phyloP scores from a whole-genome alignment of 257 asterid species.

The Catharanthus roseus region DNA sequence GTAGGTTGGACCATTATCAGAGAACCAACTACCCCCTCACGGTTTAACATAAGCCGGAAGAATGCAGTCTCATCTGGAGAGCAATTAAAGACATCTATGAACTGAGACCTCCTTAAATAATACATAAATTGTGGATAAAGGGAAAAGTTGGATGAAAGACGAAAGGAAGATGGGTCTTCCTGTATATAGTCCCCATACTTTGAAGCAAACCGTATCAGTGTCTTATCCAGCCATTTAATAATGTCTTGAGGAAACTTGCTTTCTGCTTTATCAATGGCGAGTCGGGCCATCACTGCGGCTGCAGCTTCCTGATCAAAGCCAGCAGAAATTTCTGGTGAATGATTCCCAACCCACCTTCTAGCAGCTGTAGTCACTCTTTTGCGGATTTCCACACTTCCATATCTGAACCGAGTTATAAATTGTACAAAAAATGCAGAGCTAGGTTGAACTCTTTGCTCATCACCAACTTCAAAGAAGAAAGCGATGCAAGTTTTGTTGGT shows the following conservation, averaged over 20 bases:
- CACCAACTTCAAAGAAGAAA: constrained; percentile 74
- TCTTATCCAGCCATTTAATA: constrained; percentile 75
- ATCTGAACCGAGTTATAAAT: constrained; percentile 70
- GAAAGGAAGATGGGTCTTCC: constrained; percentile 87
- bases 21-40: constrained; percentile 80
- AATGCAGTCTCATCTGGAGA: constrained; percentile 90
- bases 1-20: constrained; percentile 96
- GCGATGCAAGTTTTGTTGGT: constrained; percentile 72
- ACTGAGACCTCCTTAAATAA: constrained; percentile 82
- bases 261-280: constrained; percentile 56
- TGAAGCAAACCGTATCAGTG: constrained; percentile 59
- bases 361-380: constrained; percentile 93
- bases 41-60: constrained; percentile 70
- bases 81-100: constrained; percentile 76
- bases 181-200: constrained; percentile 81
- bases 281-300: constrained; percentile 84
- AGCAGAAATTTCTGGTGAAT: constrained; percentile 64
- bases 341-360: constrained; percentile 80
- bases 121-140: constrained; percentile 90
- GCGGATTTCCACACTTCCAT: constrained; percentile 58
- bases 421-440: constrained; percentile 78
- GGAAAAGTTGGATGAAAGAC: constrained; percentile 70
- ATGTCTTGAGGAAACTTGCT: constrained; percentile 46
- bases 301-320: constrained; percentile 98
- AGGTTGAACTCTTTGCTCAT: constrained; percentile 57